Conservation (phyloP, 768 basidiomycete genomes). For the Boletus vinaceobasis region DNA sequence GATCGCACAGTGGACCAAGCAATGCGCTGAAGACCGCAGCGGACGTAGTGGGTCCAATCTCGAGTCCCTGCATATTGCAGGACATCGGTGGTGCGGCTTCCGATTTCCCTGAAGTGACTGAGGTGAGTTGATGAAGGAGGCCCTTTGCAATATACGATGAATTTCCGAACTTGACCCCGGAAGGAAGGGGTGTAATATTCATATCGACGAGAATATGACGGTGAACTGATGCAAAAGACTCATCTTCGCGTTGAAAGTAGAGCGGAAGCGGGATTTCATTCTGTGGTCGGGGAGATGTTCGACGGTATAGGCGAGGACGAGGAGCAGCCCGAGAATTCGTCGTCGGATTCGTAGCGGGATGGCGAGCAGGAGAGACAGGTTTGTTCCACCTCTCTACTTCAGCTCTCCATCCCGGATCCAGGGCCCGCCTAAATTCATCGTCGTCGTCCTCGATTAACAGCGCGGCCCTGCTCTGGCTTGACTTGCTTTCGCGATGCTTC, state of each 20-base stretch:
- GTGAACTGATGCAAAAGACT: neutral
- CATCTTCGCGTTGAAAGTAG: conserved; percentile 15
- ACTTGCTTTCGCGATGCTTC: conserved; percentile 15
- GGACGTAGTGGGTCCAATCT: conserved; percentile 43
- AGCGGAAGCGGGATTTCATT: conserved; percentile 12
- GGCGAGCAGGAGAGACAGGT: conserved; percentile 14
- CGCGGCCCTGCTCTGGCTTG: conserved; percentile 15
- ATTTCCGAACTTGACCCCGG: conserved; percentile 49
- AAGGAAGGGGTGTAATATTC: conserved; percentile 45
- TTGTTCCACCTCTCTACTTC: conserved; percentile 33
- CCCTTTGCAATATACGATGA: conserved; percentile 60
- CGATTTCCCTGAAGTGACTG: conserved; percentile 30
- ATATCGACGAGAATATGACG: conserved; percentile 45
- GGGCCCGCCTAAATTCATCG: conserved; percentile 38
- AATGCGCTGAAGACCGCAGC: conserved; percentile 42
- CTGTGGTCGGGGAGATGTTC: conserved; percentile 6
- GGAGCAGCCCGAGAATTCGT: conserved; percentile 1
- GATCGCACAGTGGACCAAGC: conserved; percentile 47
- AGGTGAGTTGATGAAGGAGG: conserved; percentile 54
- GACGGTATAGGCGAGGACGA: conserved; percentile 16
- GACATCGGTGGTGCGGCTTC: conserved; percentile 29
- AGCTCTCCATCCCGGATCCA: conserved; percentile 38
- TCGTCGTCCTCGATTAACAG: conserved; percentile 46
- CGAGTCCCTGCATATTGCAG: conserved; percentile 38
- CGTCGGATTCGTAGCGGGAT: conserved; percentile 3